These are phyloP conservation scores for Ophiostoma tasmaniense DNA, from an alignment of 2,329 filamentous ascomycete genomes.

Conservation along the genomic window DNA sequence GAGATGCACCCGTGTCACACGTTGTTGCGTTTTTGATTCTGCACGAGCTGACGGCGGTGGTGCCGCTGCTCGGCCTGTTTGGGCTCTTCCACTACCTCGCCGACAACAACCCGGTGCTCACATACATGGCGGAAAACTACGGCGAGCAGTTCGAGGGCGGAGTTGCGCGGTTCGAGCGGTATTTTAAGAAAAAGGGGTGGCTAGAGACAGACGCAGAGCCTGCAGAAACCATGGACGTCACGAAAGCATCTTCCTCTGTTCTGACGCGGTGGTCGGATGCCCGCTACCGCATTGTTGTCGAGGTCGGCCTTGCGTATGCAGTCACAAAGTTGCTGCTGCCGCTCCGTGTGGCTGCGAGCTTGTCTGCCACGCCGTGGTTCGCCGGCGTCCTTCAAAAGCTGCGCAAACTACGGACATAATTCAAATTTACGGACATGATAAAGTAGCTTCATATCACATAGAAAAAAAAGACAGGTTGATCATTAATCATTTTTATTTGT, in stretches of 20 bases:
- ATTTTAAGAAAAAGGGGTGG: conserved; percentile 73
- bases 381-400: conserved; percentile 53
- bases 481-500: conserved; percentile 8
- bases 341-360: conserved; percentile 63
- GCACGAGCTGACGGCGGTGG: conserved; percentile 82
- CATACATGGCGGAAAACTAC: conserved; percentile 42
- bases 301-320: conserved; percentile 82
- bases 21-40: conserved; percentile 78
- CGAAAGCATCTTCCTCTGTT: conserved; percentile 18
- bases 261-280: conserved; percentile 33
- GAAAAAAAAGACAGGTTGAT: not conserved
- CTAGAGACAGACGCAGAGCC: conserved; percentile 43
- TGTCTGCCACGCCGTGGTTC: conserved; percentile 92
- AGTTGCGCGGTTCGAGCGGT: conserved; percentile 65
- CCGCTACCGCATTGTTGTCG: conserved; percentile 51
- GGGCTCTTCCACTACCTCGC: conserved; percentile 63
- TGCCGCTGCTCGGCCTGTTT: conserved; percentile 68
- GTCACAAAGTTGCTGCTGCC: conserved; percentile 82
- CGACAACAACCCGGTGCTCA: conserved; percentile 53
- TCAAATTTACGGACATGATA: not conserved
- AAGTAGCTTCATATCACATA: not conserved
- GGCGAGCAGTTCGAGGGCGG: conserved; percentile 50
- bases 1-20: conserved; percentile 71
- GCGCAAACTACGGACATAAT: conserved; percentile 15
- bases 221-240: conserved; percentile 22